A percentile compares a stretch with the other conserved stretches of the same genome.
Evolutionary conservation across 2,329 filamentous ascomycete species (phyloP).

Genomic region (Xylariales sp.): DNA sequence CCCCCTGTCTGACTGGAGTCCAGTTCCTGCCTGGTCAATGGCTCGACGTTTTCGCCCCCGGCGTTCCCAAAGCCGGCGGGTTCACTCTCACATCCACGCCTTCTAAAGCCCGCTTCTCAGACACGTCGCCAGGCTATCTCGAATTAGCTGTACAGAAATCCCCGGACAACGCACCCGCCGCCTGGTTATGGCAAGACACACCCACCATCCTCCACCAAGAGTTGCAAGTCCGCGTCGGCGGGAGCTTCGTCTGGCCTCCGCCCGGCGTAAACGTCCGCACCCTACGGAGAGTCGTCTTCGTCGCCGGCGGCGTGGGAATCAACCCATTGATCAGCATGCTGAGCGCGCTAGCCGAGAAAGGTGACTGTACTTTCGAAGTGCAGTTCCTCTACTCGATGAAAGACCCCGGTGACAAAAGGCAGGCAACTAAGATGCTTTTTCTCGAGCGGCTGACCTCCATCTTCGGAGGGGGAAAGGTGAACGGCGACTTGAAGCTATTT

Average conservation of each 20-base stretch:
- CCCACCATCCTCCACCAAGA: constrained; percentile 51
- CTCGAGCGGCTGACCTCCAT: constrained; percentile 40
- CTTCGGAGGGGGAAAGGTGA: constrained; percentile 33
- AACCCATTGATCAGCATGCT: constrained; percentile 78
- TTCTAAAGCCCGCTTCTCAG: constrained; percentile 35
- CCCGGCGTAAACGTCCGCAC: constrained; percentile 34
- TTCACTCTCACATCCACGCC: constrained; percentile 85
- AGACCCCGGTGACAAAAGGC: constrained; percentile 18
- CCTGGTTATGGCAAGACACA: constrained; percentile 65
- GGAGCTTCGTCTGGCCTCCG: constrained; percentile 77
- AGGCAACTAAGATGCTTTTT: constrained; percentile 41
- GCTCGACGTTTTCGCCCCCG: constrained; percentile 77
- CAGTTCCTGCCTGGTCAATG: constrained; percentile 82
- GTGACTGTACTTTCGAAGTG: constrained; percentile 33
- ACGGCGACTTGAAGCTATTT: constrained; percentile 42
- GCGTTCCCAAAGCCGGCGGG: constrained; percentile 66
- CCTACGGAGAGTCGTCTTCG: constrained; percentile 61
- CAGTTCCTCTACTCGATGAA: constrained; percentile 59
- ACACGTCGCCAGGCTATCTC: constrained; percentile 42
- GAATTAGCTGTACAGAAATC: constrained; percentile 77
- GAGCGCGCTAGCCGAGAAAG: constrained; percentile 48
- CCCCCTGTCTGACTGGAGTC: background rate
- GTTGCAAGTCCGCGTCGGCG: constrained; percentile 69
- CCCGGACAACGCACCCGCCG: constrained; percentile 65
- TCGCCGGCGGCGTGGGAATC: constrained; percentile 78